Base-by-base conservation (phyloP, 352 stramenopile genomes). In the Peronospora belbahrii region DNA sequence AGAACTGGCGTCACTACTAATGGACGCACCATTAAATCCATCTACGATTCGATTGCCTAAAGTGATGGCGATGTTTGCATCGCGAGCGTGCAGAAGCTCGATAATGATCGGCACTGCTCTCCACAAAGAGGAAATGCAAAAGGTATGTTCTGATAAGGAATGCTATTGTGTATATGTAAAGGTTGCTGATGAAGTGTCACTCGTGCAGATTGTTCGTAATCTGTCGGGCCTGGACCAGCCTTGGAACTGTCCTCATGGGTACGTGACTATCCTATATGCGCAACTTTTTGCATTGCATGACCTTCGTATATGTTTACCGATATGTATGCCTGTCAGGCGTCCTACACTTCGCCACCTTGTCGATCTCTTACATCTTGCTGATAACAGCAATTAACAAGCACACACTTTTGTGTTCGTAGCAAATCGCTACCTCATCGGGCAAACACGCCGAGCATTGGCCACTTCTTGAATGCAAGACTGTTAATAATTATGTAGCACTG, bases 31-130 rank as follows among this genome's bases (percentile, higher is more conserved):
- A 10, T 40, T 71, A 23, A 74, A 81, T 45, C 53, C 71, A 6
- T 51, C 56, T 14, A 72, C 50, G 28, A 71, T 96, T 20, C 71
- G 91, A 6, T 68, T 98, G 38, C 95, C 95, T 1, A 98, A 98
- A 61, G 74, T 96, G 8, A 89, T 96, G 59, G 74, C 88, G 18
- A 98, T 98, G 91, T 98, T 98, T 74, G 96, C 96, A 13, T 97
- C 74, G 38, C 72, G 94, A 25, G 94, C 95, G 8, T 99, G 95
- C 52, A 82, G 95, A 36, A 84, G 64, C 34, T 96, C 88, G 31
- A 94, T 98, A 34, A 98, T 99, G 95, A 98, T 98, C 58, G 96
- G 95, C 6, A 97, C 82, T 11, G 83, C 89, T 30, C 63, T 98
- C 22, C 88, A 86, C 42, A 70, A 79, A 39, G 81, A 89, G 17